Evolutionary conservation across 208 protist genomes (phyloP).

Genomic region (Porcisia hertigi): DNA sequence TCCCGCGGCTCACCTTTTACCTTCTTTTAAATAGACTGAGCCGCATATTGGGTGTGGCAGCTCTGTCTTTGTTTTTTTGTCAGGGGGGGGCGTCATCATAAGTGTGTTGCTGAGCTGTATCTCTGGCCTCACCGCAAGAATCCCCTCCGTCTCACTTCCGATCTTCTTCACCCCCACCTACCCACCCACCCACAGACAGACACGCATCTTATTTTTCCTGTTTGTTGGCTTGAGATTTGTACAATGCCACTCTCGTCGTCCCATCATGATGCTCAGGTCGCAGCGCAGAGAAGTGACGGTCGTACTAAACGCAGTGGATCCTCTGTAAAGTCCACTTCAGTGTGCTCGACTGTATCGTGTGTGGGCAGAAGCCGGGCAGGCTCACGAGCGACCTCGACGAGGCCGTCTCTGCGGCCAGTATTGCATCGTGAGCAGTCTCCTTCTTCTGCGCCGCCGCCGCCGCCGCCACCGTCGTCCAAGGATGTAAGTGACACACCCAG

Average conservation of each 20-base stretch:
- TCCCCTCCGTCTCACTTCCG: no score
- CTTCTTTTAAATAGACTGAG: no score
- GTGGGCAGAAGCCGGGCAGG: conserved; percentile 3
- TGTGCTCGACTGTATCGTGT: conserved; percentile 1
- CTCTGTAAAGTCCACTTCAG: neutral
- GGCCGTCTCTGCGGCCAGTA: neutral
- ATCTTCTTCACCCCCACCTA: neutral
- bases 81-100: neutral
- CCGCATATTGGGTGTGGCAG: no score
- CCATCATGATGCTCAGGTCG: conserved; percentile 5
- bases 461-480: neutral
- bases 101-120: neutral
- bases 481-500: neutral
- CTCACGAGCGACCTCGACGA: neutral
- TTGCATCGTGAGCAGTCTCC: neutral
- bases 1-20: neutral
- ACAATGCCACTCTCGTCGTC: conserved; percentile 20
- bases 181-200: neutral
- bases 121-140: neutral
- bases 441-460: neutral
- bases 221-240: neutral
- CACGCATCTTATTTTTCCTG: neutral
- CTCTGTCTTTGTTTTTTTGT: neutral
- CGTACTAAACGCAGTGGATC: neutral
- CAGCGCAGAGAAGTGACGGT: neutral